Evolutionary conservation across 331 rosid species (phyloP), one percentile per base, ranked within the genome.

Genomic region (Cydonia oblonga): DNA sequence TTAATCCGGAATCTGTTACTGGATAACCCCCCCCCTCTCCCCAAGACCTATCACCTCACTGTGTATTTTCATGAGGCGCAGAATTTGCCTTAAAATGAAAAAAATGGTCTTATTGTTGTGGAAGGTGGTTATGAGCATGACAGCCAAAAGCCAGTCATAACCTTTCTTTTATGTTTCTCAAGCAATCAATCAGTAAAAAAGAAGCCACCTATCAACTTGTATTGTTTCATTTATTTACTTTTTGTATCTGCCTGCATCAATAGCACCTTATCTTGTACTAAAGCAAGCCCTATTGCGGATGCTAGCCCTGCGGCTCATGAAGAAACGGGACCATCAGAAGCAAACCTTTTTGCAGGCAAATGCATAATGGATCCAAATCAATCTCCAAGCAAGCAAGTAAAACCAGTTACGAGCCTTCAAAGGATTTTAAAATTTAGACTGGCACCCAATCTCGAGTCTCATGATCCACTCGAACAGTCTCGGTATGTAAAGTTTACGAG

Each of bases 281-380:
- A 56, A 9, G 56, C 11, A 18, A 25, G 24, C 59, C 68, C 52
- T 9, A 60, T 73, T 83, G 85, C 82, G 87, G 93, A 81, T 64
- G 24, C 28, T 62, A 53, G 77, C 22, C 81, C 90, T 19, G 80
- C 74, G 63, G 84, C 78, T 83, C 90, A 87, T 80, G 86, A 86
- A 82, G 96, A 88, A 81, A 78, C 81, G 0, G 90, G 89, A 23
- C 92, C 96, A 60, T 88, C 96, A 25, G 91, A 92, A 75, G 80
- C 51, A 64, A 88, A 77, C 77, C 86, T 74, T 63, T 87, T 75
- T 80, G 63, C 85, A 0, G 86, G 91, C 46, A 75, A 86, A 82
- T 81, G 81, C 82, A 73, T 90, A 70, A 81, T 87, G 20, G 90
- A 85, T 80, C 82, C 92, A 71, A 84, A 30, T 68, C 82, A 82